These are phyloP conservation scores for Penicillium coffeae DNA, from an alignment of 495 filamentous ascomycete genomes.

Conservation along the genomic window DNA sequence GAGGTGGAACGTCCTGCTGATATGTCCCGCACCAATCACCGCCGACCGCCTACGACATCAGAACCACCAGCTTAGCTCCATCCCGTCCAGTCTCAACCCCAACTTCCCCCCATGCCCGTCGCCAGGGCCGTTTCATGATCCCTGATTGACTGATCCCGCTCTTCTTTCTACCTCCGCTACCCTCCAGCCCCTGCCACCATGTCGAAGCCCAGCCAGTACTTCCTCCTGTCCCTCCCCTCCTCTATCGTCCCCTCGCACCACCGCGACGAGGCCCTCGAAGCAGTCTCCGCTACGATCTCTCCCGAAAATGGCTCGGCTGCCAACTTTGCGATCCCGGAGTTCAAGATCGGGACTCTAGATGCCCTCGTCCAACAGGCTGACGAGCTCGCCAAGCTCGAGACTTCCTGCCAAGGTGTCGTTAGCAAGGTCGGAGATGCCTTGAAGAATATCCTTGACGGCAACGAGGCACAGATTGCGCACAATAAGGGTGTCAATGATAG, in stretches of 20 bases:
- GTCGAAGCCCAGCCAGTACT: constrained; percentile 60
- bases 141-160: no score
- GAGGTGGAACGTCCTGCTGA: not conserved
- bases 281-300: constrained; percentile 65
- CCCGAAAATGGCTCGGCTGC: constrained; percentile 71
- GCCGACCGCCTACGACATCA: constrained; percentile 33
- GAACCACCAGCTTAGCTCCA: constrained; percentile 14
- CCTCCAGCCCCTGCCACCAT: constrained; percentile 32
- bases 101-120: constrained; percentile 12
- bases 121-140: constrained; percentile 10
- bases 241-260: constrained; percentile 69
- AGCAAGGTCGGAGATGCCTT: constrained; percentile 85
- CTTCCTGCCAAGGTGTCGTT: constrained; percentile 75
- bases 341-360: constrained; percentile 97
- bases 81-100: constrained; percentile 7
- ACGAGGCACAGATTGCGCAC: constrained; percentile 75
- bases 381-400: constrained; percentile 83
- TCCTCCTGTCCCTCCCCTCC: constrained; percentile 71
- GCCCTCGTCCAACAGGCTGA: constrained; percentile 96
- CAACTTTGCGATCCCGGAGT: constrained; percentile 80
- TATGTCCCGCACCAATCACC: constrained; percentile 19
- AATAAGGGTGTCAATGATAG: constrained; percentile 96
- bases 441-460: constrained; percentile 71
- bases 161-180: not conserved
- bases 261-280: constrained; percentile 73